Conservation (phyloP, 768 basidiomycete species). For the Mycena albidolilacea region DNA sequence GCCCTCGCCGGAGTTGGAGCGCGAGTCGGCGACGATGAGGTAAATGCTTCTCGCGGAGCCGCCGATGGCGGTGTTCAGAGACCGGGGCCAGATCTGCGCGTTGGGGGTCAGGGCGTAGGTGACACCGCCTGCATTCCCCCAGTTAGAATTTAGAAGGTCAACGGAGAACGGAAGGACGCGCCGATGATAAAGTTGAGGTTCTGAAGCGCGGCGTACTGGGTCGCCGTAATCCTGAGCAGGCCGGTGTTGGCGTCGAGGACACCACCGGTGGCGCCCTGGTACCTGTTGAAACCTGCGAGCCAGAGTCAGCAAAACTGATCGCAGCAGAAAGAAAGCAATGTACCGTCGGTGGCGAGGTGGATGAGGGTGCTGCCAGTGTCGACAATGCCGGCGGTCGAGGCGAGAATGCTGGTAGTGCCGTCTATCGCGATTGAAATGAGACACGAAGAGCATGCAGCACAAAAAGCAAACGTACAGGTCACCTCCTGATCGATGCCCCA, state of each 20-base stretch:
- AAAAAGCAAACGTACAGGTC: slow-evolving; percentile 45
- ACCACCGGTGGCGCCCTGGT: slow-evolving; percentile 1
- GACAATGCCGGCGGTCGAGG: slow-evolving; percentile 8
- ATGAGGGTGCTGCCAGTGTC: slow-evolving; percentile 17
- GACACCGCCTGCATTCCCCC: not conserved
- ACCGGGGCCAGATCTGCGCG: slow-evolving; percentile 46
- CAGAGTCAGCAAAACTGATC: no score
- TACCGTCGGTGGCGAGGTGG: slow-evolving; percentile 8
- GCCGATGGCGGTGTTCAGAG: slow-evolving; percentile 61
- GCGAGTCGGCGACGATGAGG: slow-evolving; percentile 56
- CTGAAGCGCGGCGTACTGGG: slow-evolving; percentile 52
- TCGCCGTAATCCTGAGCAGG: slow-evolving; percentile 7
- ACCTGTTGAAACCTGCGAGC: slow-evolving; percentile 1
- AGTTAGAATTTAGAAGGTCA: no score
- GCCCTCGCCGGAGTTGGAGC: slow-evolving; percentile 59
- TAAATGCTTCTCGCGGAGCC: slow-evolving; percentile 55
- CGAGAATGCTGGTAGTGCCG: not conserved
- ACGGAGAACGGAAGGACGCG: no score
- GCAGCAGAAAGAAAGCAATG: no score
- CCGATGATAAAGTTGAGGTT: slow-evolving; percentile 11
- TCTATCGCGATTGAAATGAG: slow-evolving; percentile 37
- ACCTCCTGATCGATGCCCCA: slow-evolving; percentile 76
- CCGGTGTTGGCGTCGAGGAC: slow-evolving; percentile 3
- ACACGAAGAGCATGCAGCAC: no score
- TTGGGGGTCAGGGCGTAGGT: slow-evolving; percentile 17